Evolutionary conservation across 768 basidiomycete genomes (phyloP).

Genomic region (Neoboletus brunneissimus): DNA sequence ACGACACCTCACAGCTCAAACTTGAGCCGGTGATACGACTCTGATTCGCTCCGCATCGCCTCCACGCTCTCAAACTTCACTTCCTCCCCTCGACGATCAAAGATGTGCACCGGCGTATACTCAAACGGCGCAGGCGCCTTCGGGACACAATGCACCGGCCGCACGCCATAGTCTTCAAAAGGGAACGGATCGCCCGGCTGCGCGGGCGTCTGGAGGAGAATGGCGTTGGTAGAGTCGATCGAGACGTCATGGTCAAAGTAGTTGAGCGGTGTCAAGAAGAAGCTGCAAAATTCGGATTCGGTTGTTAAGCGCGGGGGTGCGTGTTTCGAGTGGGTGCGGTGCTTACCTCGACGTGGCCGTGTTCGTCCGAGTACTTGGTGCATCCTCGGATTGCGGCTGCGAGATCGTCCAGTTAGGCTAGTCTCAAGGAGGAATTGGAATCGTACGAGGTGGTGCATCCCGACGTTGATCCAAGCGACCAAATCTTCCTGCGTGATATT

Average conservation of each 20-base stretch:
- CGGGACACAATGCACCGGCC: slow-evolving; percentile 39
- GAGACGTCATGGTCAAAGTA: slow-evolving; percentile 64
- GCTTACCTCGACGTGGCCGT: slow-evolving; percentile 51
- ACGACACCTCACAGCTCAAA: slow-evolving; percentile 20
- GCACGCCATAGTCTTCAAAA: slow-evolving; percentile 55
- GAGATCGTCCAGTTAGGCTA: neutral
- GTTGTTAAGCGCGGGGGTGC: neutral
- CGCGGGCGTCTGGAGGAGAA: slow-evolving; percentile 43
- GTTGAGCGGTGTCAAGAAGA: slow-evolving; percentile 60
- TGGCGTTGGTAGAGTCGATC: slow-evolving; percentile 53
- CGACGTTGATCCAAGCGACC: slow-evolving; percentile 65
- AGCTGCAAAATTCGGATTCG: slow-evolving; percentile 31
- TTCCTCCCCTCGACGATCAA: slow-evolving; percentile 35
- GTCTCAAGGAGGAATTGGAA: no score
- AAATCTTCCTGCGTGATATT: slow-evolving; percentile 62
- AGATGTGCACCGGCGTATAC: slow-evolving; percentile 35
- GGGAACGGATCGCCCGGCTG: slow-evolving; percentile 38
- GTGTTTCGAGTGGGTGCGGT: neutral
- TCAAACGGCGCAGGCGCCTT: slow-evolving; percentile 37
- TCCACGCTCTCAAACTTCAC: slow-evolving; percentile 31
- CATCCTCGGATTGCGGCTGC: slow-evolving; percentile 62
- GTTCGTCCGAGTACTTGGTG: slow-evolving; percentile 58
- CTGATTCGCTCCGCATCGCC: slow-evolving; percentile 39
- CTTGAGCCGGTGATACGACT: slow-evolving; percentile 40
- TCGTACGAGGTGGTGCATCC: slow-evolving; percentile 60